Evolutionary conservation across 176 grass and related monocot genomes (phyloP).

Genomic region (Thalia dealbata): DNA sequence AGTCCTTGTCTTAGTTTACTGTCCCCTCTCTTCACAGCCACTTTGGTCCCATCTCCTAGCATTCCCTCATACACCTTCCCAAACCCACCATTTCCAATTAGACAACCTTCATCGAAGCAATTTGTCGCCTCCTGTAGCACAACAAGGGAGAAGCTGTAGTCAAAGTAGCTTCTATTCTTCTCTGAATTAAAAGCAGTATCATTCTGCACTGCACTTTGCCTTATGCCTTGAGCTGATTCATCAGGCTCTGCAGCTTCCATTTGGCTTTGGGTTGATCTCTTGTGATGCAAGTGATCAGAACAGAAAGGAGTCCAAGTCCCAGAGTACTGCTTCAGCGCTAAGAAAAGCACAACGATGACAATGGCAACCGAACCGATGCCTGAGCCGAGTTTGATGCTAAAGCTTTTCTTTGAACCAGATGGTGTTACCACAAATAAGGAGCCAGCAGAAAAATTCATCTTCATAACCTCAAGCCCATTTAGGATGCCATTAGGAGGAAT

Average conservation of each 20-base stretch:
- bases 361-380: slow-evolving; percentile 47
- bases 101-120: slow-evolving; percentile 81
- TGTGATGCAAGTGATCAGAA: slow-evolving; percentile 58
- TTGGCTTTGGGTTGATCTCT: slow-evolving; percentile 63
- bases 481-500: slow-evolving; percentile 63
- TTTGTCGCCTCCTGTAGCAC: slow-evolving; percentile 86
- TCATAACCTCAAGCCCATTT: slow-evolving; percentile 93
- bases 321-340: slow-evolving; percentile 32
- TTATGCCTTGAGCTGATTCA: too few species aligned
- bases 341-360: slow-evolving; percentile 37
- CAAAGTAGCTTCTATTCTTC: slow-evolving; percentile 55
- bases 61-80: slow-evolving; percentile 86
- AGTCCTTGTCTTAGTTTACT: slow-evolving; percentile 87
- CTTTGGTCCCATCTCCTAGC: slow-evolving; percentile 60
- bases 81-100: slow-evolving; percentile 87
- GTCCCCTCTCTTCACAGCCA: slow-evolving; percentile 87
- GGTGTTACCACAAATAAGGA: slow-evolving; percentile 46
- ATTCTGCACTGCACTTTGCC: too few species aligned
- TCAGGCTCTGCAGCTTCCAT: slow-evolving; percentile 55
- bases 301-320: slow-evolving; percentile 82
- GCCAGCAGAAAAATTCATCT: slow-evolving; percentile 38
- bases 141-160: slow-evolving; percentile 55
- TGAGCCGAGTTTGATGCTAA: slow-evolving; percentile 55
- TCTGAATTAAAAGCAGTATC: slow-evolving; percentile 68
- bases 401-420: slow-evolving; percentile 36